A percentile compares a stretch with the other conserved stretches of the same genome.
These are phyloP conservation scores for Yarrowia yakushimensis DNA, from an alignment of 805 yeast genomes.

Conservation along the genomic window DNA sequence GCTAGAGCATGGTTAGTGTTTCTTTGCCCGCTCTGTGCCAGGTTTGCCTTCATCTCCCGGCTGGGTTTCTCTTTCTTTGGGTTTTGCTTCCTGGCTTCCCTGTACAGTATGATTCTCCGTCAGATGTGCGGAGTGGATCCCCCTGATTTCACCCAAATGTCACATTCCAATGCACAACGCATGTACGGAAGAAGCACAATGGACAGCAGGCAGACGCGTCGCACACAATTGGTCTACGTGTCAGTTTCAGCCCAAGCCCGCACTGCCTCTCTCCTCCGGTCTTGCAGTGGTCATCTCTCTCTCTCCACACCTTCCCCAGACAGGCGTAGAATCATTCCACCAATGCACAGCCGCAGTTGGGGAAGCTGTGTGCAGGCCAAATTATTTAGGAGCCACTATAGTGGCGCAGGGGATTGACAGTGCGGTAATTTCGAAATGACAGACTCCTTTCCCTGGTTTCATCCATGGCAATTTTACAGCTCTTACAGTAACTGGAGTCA, in stretches of 20 bases:
- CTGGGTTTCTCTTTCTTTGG: not conserved
- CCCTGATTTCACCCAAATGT: not conserved
- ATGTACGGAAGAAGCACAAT: not conserved
- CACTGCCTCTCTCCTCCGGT: not conserved
- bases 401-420: not conserved
- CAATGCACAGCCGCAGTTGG: not conserved
- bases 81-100: not conserved
- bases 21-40: not conserved
- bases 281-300: too few relatives aligned
- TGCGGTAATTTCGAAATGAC: too few relatives aligned
- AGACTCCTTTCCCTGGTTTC: too few relatives aligned
- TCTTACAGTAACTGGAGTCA: too few relatives aligned
- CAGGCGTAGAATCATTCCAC: not conserved
- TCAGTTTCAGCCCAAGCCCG: not conserved
- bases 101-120: not conserved
- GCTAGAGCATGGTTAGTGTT: not conserved
- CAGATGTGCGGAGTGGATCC: not conserved
- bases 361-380: not conserved
- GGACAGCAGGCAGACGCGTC: too few relatives aligned
- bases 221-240: not conserved
- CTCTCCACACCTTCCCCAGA: not conserved
- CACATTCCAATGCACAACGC: constrained; percentile 2
- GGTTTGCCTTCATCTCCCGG: not conserved
- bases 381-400: not conserved
- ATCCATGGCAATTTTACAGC: too few relatives aligned